These are phyloP conservation scores for Thraustochytrium sp. DNA, from an alignment of 352 stramenopile genomes.

Conservation along the genomic window DNA sequence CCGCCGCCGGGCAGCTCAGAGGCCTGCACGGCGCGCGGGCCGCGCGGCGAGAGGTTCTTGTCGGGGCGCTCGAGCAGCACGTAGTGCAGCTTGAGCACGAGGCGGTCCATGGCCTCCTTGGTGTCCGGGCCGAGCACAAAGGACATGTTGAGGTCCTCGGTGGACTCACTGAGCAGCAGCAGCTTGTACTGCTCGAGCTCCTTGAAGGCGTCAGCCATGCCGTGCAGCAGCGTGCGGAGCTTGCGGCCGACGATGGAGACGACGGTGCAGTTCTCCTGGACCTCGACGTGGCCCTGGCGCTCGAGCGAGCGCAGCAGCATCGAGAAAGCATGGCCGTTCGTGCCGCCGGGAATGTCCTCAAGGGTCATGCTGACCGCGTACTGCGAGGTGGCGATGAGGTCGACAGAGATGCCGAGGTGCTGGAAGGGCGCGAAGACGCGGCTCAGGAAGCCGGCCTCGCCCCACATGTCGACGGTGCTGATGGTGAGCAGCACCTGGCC, in stretches of 20 bases:
- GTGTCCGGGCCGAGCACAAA: slow-evolving; percentile 71
- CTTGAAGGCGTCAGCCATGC: slow-evolving; percentile 72
- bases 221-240: slow-evolving; percentile 68
- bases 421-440: slow-evolving; percentile 76
- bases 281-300: slow-evolving; percentile 64
- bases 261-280: slow-evolving; percentile 70
- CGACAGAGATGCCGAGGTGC: slow-evolving; percentile 71
- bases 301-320: slow-evolving; percentile 63
- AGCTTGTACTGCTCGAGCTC: slow-evolving; percentile 73
- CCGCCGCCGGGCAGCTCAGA: no score
- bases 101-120: slow-evolving; percentile 58
- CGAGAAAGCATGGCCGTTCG: slow-evolving; percentile 64
- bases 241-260: slow-evolving; percentile 74
- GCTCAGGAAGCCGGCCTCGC: slow-evolving; percentile 70
- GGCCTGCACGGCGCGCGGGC: not conserved
- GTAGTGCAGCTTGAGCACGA: slow-evolving; percentile 66
- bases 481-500: slow-evolving; percentile 79
- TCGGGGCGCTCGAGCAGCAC: not conserved
- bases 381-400: slow-evolving; percentile 76
- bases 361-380: slow-evolving; percentile 77
- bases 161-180: slow-evolving; percentile 70
- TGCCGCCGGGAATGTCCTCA: slow-evolving; percentile 71
- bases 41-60: slow-evolving; percentile 3
- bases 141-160: slow-evolving; percentile 78
- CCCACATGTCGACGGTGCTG: slow-evolving; percentile 74